Evolutionary conservation across 2,329 filamentous ascomycete genomes (phyloP), one percentile per base, ranked within the genome.

Genomic region (Diaporthe citrichinensis): DNA sequence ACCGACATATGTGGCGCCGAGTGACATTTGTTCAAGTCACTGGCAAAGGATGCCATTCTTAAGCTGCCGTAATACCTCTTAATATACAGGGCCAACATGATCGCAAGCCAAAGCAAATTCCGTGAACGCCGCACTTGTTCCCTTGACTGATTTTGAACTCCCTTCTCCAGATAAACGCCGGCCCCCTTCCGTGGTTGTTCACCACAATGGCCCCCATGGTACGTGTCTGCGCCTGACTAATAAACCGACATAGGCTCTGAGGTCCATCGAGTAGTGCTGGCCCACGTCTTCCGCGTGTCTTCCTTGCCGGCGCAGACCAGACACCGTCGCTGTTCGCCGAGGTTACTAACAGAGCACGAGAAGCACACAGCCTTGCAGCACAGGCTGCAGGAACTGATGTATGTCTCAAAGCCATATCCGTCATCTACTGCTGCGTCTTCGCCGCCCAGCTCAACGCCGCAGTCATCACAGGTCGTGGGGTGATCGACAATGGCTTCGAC

Each of bases 281-380:
- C 74, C 72, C 78, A 76, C 3, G 74, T 78, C 31, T 81, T 84
- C 59, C 81, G 44, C 17, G 57, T 55, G 44, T 73, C 46, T 36
- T 76, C 61, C 61, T 58, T 81, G 12, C 86, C 86, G 0, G 89
- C 88, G 78, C 91, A 92, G 6, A 81, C 82, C 58, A 92, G 78
- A 78, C 90, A 92, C 55, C 86, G 83, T 75, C 88, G 84, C 78
- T 89, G 84, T 76, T 89, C 87, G 4, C 89, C 89, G 0, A 92
- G 82, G 76, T 90, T 90, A 76, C 88, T 90, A 55, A 92, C 86
- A 0, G 90, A 91, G 79, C 91, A 92, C 73, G 88, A 87, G 73
- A 88, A 89, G 82, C 90, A 92, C 20, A 92, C 89, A 15, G 86
- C 83, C 80, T 89, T 91, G 7, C 87, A 85, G 74, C 90, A 92